These are phyloP conservation scores for Pichia scutulata DNA, from an alignment of 805 yeast species.

Conservation along the genomic window DNA sequence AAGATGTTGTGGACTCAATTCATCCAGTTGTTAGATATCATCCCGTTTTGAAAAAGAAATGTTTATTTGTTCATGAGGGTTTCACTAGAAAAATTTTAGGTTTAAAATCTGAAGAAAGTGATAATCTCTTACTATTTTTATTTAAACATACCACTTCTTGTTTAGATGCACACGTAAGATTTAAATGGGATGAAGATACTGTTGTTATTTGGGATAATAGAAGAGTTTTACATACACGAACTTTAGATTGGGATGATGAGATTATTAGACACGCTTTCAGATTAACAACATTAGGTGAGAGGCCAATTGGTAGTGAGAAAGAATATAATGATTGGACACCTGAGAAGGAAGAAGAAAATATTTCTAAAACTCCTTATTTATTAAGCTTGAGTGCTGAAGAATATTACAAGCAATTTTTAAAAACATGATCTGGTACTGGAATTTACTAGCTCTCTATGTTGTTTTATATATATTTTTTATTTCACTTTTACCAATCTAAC, in stretches of 20 bases:
- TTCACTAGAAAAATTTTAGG: conserved; percentile 65
- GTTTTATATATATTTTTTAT: not conserved
- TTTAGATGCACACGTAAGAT: conserved; percentile 60
- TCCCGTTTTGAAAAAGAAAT: conserved; percentile 62
- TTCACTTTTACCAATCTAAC: not conserved
- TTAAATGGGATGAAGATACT: conserved; percentile 61
- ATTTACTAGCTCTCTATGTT: not conserved
- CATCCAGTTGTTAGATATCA: conserved; percentile 69
- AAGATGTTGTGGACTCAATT: conserved; percentile 50
- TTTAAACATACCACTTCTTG: conserved; percentile 41
- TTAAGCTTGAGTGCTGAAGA: conserved; percentile 15
- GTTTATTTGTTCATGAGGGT: conserved; percentile 47
- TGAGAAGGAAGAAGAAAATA: conserved; percentile 18
- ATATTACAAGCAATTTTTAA: conserved; percentile 10
- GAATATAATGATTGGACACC: conserved; percentile 27
- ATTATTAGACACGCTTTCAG: conserved; percentile 64
- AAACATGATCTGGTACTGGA: not conserved
- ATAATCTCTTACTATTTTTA: conserved; percentile 49
- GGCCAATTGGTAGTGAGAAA: conserved; percentile 38
- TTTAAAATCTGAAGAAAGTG: conserved; percentile 65
- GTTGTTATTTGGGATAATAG: conserved; percentile 78
- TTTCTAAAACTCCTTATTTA: conserved; percentile 12
- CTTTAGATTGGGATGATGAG: conserved; percentile 64
- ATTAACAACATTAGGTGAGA: conserved; percentile 67
- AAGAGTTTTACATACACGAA: conserved; percentile 58